These are phyloP conservation scores for Ganoderma boninense DNA, from an alignment of 1,284 basidiomycete species.

Conservation along the genomic window DNA sequence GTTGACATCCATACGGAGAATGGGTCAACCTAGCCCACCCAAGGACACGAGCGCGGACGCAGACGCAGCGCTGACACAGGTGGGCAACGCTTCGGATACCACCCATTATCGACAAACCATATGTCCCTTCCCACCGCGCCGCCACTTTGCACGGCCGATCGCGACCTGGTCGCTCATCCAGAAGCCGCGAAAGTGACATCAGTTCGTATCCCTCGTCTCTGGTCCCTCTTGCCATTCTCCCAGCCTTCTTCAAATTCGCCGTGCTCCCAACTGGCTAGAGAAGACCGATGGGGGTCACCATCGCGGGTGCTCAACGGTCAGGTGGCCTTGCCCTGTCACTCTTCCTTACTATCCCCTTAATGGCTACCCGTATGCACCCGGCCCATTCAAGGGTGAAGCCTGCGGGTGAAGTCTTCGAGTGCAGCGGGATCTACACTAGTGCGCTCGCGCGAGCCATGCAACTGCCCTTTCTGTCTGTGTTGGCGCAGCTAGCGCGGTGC, in stretches of 20 bases:
- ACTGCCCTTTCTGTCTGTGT: background rate
- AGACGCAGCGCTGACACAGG: too few species aligned
- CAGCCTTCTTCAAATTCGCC: background rate
- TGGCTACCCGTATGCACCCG: background rate
- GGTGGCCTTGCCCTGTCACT: background rate
- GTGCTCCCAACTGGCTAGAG: background rate
- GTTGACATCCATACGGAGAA: background rate
- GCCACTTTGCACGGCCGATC: background rate
- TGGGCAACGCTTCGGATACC: background rate
- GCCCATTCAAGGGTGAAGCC: background rate
- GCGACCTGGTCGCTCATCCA: background rate
- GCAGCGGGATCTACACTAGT: background rate
- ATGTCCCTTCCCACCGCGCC: background rate
- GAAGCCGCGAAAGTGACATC: background rate
- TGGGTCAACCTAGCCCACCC: background rate
- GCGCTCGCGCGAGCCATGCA: background rate
- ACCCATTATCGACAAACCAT: background rate
- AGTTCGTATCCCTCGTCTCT: background rate
- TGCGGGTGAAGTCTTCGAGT: background rate
- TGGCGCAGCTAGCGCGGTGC: background rate
- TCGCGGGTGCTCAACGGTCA: background rate
- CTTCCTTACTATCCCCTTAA: background rate
- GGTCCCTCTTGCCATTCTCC: background rate
- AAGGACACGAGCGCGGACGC: background rate
- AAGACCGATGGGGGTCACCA: background rate